These are phyloP conservation scores for Rhodosporidiobolus sp. DNA, from an alignment of 768 basidiomycete genomes.

Conservation along the genomic window DNA sequence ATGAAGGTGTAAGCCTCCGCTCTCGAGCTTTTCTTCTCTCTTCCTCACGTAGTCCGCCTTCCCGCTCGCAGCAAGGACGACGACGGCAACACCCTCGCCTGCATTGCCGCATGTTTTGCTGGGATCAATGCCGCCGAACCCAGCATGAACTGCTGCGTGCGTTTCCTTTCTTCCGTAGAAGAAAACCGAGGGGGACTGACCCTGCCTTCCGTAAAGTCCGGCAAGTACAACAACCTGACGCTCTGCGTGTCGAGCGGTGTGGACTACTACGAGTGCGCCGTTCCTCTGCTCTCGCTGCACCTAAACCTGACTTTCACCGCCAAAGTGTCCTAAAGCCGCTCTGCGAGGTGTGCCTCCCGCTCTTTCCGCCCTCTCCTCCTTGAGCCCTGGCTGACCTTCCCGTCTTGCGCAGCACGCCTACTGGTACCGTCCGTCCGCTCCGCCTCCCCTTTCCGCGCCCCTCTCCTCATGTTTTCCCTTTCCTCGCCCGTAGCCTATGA, in stretches of 20 bases:
- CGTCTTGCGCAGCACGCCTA: slow-evolving; percentile 10
- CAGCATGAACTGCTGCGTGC: slow-evolving; percentile 22
- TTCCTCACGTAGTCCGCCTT: neutral
- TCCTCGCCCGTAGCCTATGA: slow-evolving; percentile 11
- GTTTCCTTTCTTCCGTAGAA: neutral
- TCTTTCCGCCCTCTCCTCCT: neutral
- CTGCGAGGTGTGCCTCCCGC: neutral
- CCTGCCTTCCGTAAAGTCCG: neutral
- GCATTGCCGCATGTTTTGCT: slow-evolving; percentile 14
- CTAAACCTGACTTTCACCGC: neutral
- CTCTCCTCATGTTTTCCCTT: neutral
- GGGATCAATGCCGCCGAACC: slow-evolving; percentile 13
- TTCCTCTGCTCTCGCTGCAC: neutral
- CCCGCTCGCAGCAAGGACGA: neutral
- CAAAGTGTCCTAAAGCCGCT: slow-evolving; percentile 4
- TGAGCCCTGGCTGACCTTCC: too few relatives aligned
- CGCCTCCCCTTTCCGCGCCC: too few relatives aligned
- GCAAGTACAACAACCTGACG: slow-evolving; percentile 5
- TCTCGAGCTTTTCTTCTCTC: neutral
- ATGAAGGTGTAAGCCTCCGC: slow-evolving; percentile 19
- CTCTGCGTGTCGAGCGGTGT: neutral
- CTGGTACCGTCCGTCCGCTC: slow-evolving; percentile 13
- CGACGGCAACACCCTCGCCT: slow-evolving; percentile 17
- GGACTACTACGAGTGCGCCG: slow-evolving; percentile 13
- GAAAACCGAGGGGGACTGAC: neutral